Percentiles rank a stretch among this genome's conserved stretches.
These are phyloP conservation scores for Pestalotiopsis sp. DNA, from an alignment of 2,329 filamentous ascomycete species.

Conservation along the genomic window DNA sequence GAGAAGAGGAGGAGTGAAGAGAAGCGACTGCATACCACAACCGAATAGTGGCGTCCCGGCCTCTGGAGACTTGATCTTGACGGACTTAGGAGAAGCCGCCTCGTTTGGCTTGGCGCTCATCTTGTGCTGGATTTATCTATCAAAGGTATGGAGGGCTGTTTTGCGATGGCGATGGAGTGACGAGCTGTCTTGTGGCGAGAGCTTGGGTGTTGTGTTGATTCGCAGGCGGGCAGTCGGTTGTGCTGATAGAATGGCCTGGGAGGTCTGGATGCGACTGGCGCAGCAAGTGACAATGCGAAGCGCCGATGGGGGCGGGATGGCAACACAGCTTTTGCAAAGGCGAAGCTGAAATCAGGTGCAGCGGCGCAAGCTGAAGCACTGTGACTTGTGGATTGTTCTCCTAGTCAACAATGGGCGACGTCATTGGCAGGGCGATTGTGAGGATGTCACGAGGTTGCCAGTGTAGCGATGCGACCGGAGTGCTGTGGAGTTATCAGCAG, in stretches of 20 bases:
- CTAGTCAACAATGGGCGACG: neutral
- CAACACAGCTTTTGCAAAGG: neutral
- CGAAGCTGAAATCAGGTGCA: neutral
- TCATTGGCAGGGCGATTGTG: neutral
- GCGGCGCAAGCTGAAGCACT: neutral
- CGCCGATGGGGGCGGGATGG: neutral
- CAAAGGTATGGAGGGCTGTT: neutral
- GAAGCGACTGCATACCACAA: constrained; percentile 52
- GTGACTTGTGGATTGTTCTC: neutral
- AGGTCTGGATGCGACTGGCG: neutral
- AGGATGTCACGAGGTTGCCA: constrained; percentile 4
- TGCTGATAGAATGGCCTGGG: neutral
- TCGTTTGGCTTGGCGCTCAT: constrained; percentile 32
- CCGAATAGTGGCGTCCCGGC: constrained; percentile 63
- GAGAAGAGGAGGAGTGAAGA: neutral
- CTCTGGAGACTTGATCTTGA: constrained; percentile 59
- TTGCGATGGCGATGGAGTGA: neutral
- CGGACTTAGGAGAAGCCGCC: constrained; percentile 45
- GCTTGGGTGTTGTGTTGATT: neutral
- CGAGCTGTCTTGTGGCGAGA: neutral
- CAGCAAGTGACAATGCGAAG: neutral
- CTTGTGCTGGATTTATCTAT: constrained; percentile 3
- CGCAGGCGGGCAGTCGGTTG: neutral
- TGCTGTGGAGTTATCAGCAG: neutral
- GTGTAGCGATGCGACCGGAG: neutral